Evolutionary conservation across 306 rosid genomes (phyloP).

Genomic region (Canavalia gladiata): DNA sequence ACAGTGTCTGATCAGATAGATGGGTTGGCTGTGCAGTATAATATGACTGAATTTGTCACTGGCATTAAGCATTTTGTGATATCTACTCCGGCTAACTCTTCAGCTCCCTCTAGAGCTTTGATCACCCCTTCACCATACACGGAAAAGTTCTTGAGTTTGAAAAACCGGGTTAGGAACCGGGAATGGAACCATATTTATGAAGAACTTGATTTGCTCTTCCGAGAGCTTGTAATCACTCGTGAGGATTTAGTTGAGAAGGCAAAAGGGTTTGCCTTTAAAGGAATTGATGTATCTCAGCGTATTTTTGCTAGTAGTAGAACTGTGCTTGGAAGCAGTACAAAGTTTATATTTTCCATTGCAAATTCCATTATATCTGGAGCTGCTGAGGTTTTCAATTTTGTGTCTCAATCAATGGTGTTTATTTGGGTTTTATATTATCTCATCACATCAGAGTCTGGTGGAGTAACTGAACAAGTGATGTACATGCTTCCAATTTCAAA

Average conservation of each 20-base stretch:
- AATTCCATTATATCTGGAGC: constrained; percentile 88
- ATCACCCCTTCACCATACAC: constrained; percentile 68
- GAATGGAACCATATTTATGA: constrained; percentile 83
- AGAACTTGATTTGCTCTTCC: constrained; percentile 71
- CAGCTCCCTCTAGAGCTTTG: constrained; percentile 55
- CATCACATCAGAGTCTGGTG: constrained; percentile 94
- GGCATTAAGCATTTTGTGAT: constrained; percentile 88
- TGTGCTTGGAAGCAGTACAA: constrained; percentile 80
- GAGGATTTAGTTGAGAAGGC: constrained; percentile 90
- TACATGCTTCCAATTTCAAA: constrained; percentile 82
- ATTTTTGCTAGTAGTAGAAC: constrained; percentile 72
- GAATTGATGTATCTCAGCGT: constrained; percentile 79
- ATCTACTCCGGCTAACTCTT: constrained; percentile 57
- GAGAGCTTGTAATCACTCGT: constrained; percentile 77
- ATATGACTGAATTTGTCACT: constrained; percentile 81
- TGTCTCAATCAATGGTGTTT: constrained; percentile 89
- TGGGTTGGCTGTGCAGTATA: constrained; percentile 88
- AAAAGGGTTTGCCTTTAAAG: constrained; percentile 77
- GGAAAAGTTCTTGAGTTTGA: constrained; percentile 80
- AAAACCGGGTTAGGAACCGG: constrained; percentile 61
- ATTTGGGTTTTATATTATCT: constrained; percentile 93
- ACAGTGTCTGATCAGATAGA: constrained; percentile 88
- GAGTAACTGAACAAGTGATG: constrained; percentile 93
- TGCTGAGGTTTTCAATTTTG: constrained; percentile 87
- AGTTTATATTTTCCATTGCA: constrained; percentile 71